Conservation (phyloP, 2,329 filamentous ascomycete species). For the Aspergillus felis region DNA sequence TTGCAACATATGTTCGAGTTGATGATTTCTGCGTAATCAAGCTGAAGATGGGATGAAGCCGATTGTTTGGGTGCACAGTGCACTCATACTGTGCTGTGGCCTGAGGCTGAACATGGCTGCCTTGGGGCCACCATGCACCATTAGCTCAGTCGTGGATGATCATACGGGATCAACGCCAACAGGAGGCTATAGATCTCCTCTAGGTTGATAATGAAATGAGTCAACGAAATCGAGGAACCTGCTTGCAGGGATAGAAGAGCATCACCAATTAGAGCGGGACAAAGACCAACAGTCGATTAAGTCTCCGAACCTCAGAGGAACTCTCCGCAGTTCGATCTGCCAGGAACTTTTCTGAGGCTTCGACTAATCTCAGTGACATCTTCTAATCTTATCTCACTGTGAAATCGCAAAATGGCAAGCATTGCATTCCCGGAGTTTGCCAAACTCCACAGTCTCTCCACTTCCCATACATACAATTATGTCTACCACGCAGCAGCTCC, state of each 20-base stretch:
- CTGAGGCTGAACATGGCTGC: not conserved
- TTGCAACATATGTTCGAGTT: not conserved
- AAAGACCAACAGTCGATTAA: not conserved
- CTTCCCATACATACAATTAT: slow-evolving; percentile 25
- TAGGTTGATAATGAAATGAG: not conserved
- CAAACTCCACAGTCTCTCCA: slow-evolving; percentile 13
- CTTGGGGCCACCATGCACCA: not conserved
- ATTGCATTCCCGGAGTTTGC: slow-evolving; percentile 16
- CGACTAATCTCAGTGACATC: not conserved
- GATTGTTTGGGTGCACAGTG: not conserved
- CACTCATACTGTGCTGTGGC: not conserved
- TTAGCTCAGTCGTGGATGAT: not conserved
- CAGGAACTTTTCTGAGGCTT: not conserved
- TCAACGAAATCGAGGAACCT: not conserved
- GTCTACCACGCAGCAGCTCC: slow-evolving; percentile 19
- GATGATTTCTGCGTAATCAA: not conserved
- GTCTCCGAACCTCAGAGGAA: not conserved
- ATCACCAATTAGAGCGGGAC: not conserved
- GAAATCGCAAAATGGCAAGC: slow-evolving; percentile 10
- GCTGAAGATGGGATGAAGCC: not conserved
- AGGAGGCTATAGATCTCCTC: not conserved
- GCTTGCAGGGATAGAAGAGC: not conserved
- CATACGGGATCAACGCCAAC: not conserved
- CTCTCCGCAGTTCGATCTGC: not conserved
- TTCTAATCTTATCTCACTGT: not conserved